phyloP scores from a whole-genome alignment of 2,329 filamentous ascomycete genomes.

The Sporothrix brunneoviolacea region DNA sequence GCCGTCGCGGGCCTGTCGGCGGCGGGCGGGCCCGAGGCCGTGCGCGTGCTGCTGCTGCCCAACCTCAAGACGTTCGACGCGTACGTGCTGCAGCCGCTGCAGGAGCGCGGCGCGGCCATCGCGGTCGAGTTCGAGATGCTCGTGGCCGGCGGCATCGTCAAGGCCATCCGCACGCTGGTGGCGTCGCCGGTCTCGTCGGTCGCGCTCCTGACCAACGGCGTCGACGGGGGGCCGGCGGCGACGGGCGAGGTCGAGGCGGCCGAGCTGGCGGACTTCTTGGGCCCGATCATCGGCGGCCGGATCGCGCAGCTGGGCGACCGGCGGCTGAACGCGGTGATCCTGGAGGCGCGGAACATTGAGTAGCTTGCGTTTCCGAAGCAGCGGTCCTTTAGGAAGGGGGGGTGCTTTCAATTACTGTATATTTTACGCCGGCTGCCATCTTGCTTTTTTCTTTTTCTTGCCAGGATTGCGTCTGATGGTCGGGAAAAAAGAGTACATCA shows the following conservation, averaged over 20 bases:
- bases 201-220: constrained; percentile 15
- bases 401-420: too few relatives aligned
- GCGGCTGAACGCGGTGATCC: constrained; percentile 41
- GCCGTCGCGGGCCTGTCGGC: constrained; percentile 73
- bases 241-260: constrained; percentile 32
- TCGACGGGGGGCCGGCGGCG: background rate
- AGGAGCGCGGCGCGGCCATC: constrained; percentile 38
- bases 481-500: too few relatives aligned
- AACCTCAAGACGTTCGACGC: constrained; percentile 50
- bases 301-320: constrained; percentile 41
- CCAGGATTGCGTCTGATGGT: too few relatives aligned
- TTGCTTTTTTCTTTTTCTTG: too few relatives aligned
- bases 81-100: constrained; percentile 46
- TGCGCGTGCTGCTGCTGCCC: constrained; percentile 49
- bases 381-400: too few relatives aligned
- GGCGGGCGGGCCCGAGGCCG: constrained; percentile 61
- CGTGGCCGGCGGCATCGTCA: constrained; percentile 45
- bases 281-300: constrained; percentile 45
- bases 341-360: constrained; percentile 50
- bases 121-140: constrained; percentile 48
- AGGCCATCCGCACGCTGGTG: constrained; percentile 41
- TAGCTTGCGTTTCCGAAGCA: too few relatives aligned
- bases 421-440: too few relatives aligned
- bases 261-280: constrained; percentile 49
- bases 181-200: constrained; percentile 21